These are phyloP conservation scores for Groenewaldozyma sp. DNA, from an alignment of 1,139 yeast species.

Conservation along the genomic window DNA sequence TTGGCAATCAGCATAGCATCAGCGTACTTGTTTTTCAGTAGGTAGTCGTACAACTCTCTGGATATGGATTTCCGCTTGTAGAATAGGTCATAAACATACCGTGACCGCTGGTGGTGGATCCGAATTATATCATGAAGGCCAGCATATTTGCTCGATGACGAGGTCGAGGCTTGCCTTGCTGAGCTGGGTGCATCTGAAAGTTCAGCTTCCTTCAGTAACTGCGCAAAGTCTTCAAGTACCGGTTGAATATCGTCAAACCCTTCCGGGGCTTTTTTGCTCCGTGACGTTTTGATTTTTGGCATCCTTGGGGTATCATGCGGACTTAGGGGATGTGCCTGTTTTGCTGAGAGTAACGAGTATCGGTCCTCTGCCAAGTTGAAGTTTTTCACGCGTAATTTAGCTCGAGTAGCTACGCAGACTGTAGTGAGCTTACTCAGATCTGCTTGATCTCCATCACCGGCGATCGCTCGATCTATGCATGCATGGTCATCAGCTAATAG, in stretches of 20 bases:
- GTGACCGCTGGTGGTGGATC: constrained; percentile 63
- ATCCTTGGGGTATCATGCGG: constrained; percentile 20
- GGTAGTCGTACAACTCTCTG: constrained; percentile 66
- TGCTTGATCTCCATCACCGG: too few species aligned
- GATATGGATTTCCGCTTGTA: constrained; percentile 63
- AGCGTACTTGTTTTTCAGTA: constrained; percentile 55
- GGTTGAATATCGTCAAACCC: constrained; percentile 69
- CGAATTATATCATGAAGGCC: constrained; percentile 66
- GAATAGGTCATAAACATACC: constrained; percentile 67
- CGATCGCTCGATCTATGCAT: too few species aligned
- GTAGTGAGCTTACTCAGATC: too few species aligned
- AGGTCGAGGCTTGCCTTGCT: constrained; percentile 19
- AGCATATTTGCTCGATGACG: constrained; percentile 34
- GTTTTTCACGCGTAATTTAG: too few species aligned
- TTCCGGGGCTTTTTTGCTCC: constrained; percentile 54
- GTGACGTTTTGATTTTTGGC: constrained; percentile 37
- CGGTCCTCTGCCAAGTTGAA: too few species aligned
- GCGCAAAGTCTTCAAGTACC: constrained; percentile 53
- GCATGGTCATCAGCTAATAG: too few species aligned
- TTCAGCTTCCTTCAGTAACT: constrained; percentile 43
- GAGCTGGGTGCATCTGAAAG: too few species aligned
- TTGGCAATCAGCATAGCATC: constrained; percentile 73
- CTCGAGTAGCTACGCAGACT: too few species aligned
- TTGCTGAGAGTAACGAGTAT: too few species aligned
- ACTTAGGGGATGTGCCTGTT: too few species aligned